Base-by-base conservation (phyloP, 768 basidiomycete species). In the Mycena capillaripes region DNA sequence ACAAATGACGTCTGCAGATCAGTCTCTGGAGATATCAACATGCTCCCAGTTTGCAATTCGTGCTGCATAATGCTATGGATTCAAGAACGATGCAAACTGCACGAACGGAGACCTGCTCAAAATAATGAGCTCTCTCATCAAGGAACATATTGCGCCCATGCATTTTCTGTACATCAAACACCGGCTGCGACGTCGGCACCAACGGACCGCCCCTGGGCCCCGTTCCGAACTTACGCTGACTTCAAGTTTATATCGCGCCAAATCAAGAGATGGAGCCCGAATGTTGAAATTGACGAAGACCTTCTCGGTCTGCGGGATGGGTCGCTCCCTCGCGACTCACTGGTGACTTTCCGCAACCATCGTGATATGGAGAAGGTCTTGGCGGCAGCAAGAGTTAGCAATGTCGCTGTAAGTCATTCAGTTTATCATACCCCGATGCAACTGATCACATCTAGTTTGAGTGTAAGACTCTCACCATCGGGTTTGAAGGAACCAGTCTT, bases 391-490 rank as follows among this genome's bases (percentile, higher is more conserved):
- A 52, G 73, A 36, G 60, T 69, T 19, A 67, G 40, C 8, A 68
- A 66, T 23, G 61, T 75, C 16, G 46, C 38, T 58, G 73, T 69
- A 56, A 29, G 63, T 61, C 12, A 27, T 55, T 23, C 50, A 38
- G 23, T 23, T 42, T 67, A 21, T 36, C 21, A n/a, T 58, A n/a
- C 23, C 6, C 25, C 12, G 38, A 23, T n/a, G 11, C 12, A 23
- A 30, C 42, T 44, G 40, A 46, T 36, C 44, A 40, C 19, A 12
- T 56, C 34, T 32, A 77, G 76, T 77, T 77, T 57, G 30, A 32
- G 2, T n/a, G 27, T 17, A 64, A 60, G 48, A 40, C 34, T 17
- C 27, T 77, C n/a, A 21, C 27, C 14, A 46, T 69, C 17, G 66
- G 58, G 0, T 76, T 73, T 42, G 40, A 71, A 34, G 69, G 74